Percentiles rank a stretch among this genome's conserved stretches.
Conservation (phyloP, 495 filamentous ascomycete species). For the Aspergillus asperescens region DNA sequence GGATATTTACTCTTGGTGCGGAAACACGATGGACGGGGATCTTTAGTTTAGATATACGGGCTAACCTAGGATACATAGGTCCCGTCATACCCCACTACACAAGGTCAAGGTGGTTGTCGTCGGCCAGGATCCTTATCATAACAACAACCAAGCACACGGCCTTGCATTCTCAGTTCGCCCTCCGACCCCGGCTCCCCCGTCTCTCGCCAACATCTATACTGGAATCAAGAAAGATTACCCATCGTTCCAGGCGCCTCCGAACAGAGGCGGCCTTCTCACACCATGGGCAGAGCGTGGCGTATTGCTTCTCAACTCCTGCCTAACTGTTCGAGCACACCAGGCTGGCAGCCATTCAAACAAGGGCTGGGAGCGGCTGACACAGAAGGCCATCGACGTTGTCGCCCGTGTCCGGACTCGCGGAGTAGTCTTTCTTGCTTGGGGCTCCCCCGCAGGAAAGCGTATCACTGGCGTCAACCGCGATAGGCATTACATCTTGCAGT, state of each 20-base stretch:
- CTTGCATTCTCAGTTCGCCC: conserved; percentile 90
- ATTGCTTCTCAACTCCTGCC: conserved; percentile 83
- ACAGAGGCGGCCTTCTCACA: conserved; percentile 71
- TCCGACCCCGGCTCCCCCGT: conserved; percentile 80
- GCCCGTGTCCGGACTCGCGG: conserved; percentile 66
- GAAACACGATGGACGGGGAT: too few species aligned
- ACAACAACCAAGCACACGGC: conserved; percentile 90
- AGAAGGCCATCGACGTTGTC: conserved; percentile 82
- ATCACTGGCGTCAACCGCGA: conserved; percentile 61
- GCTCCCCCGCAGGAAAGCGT: conserved; percentile 69
- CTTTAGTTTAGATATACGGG: not conserved
- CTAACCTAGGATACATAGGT: conserved; percentile 47
- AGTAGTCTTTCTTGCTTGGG: conserved; percentile 95
- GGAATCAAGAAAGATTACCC: conserved; percentile 84
- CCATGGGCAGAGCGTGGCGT: conserved; percentile 94
- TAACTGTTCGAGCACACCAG: conserved; percentile 85
- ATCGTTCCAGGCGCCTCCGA: conserved; percentile 64
- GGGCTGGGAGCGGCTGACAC: conserved; percentile 92
- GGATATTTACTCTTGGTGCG: conserved; percentile 93
- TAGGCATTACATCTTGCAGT: conserved; percentile 74
- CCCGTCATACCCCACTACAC: conserved; percentile 80
- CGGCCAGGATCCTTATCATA: conserved; percentile 97
- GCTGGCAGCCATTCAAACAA: conserved; percentile 74
- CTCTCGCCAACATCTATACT: conserved; percentile 86
- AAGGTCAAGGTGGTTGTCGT: conserved; percentile 84